A percentile compares a stretch with the other conserved stretches of the same genome.
Conservation (phyloP, 108 stramenopile genomes). For the Cyclotella sp. region DNA sequence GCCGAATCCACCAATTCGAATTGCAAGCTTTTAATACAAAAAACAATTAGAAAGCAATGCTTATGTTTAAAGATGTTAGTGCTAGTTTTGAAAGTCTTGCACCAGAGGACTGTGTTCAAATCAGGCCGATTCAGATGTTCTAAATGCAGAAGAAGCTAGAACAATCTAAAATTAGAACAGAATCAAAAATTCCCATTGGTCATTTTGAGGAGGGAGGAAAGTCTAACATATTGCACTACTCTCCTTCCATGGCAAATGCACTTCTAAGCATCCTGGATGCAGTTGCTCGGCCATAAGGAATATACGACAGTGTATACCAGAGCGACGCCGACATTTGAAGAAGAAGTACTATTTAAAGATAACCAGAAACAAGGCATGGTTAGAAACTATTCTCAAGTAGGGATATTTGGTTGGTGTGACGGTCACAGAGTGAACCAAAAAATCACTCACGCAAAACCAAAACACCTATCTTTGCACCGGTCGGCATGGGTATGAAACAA, state of each 20-base stretch:
- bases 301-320: conserved; percentile 86
- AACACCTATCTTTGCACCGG: conserved; percentile 55
- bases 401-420: not conserved
- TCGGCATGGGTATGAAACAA: conserved; percentile 72
- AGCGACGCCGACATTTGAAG: conserved; percentile 70
- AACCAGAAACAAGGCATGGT: not conserved
- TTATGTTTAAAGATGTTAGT: no score
- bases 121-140: no score
- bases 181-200: no score
- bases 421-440: not conserved
- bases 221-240: not conserved
- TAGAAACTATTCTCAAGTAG: not conserved
- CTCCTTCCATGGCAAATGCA: conserved; percentile 21
- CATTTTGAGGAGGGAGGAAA: not conserved
- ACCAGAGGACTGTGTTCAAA: no score
- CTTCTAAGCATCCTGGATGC: conserved; percentile 37
- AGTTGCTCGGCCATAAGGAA: conserved; percentile 80
- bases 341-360: conserved; percentile 43
- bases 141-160: no score
- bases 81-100: no score
- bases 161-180: no score
- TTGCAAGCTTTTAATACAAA: no score
- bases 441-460: conserved; percentile 53
- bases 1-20: no score
- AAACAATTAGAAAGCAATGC: no score